phyloP scores from a whole-genome alignment of 495 filamentous ascomycete genomes.

The Pyrenula aspistea region DNA sequence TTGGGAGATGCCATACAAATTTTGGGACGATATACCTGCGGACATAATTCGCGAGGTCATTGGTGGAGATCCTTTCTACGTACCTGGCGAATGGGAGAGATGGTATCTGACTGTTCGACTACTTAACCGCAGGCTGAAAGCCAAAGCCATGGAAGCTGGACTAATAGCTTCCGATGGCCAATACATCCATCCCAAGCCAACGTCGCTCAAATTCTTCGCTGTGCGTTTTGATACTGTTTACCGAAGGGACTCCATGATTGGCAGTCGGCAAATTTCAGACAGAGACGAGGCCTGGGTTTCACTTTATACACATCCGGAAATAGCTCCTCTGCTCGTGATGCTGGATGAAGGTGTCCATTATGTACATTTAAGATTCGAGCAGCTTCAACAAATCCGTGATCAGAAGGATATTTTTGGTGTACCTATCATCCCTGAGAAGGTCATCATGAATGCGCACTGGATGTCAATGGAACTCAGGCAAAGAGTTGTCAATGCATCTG shows the following conservation, averaged over 20 bases:
- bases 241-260: slow-evolving; percentile 21
- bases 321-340: slow-evolving; percentile 42
- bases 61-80: slow-evolving; percentile 49
- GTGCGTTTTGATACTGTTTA: slow-evolving; percentile 35
- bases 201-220: slow-evolving; percentile 25
- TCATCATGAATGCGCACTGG: slow-evolving; percentile 44
- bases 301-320: slow-evolving; percentile 35
- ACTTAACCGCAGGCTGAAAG: slow-evolving; percentile 36
- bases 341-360: slow-evolving; percentile 50
- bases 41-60: slow-evolving; percentile 45
- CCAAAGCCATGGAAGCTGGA: slow-evolving; percentile 27
- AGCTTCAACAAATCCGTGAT: slow-evolving; percentile 39
- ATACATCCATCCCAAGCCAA: slow-evolving; percentile 20
- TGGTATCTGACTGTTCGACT: slow-evolving; percentile 44
- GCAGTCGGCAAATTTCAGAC: slow-evolving; percentile 21
- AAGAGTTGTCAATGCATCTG: slow-evolving; percentile 39
- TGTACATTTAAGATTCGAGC: slow-evolving; percentile 47
- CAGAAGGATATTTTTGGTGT: slow-evolving; percentile 40
- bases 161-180: slow-evolving; percentile 21
- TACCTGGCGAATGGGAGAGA: slow-evolving; percentile 44
- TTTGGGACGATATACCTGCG: slow-evolving; percentile 46
- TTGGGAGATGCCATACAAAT: slow-evolving; percentile 43
- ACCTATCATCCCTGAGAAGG: slow-evolving; percentile 37
- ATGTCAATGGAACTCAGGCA: slow-evolving; percentile 42
- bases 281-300: slow-evolving; percentile 27